phyloP scores from a whole-genome alignment of 2,329 filamentous ascomycete genomes.

The Aspergillus candidus region DNA sequence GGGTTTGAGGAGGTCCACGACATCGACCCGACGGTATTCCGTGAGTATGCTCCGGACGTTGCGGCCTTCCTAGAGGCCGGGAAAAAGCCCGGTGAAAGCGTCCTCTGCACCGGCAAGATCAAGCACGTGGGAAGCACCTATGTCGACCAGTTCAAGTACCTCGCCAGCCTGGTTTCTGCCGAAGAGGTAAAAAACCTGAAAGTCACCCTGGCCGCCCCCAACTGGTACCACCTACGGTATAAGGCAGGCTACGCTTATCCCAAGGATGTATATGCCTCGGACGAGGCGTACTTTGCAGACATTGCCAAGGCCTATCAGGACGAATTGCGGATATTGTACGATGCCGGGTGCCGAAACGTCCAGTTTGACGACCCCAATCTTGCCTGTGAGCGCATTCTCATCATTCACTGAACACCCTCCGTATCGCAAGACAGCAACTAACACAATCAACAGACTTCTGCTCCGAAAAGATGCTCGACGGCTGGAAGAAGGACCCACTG shows the following conservation, averaged over 20 bases:
- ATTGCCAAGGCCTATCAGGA: slow-evolving; percentile 60
- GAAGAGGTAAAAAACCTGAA: slow-evolving; percentile 61
- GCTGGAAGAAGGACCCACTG: slow-evolving; percentile 61
- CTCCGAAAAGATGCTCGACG: slow-evolving; percentile 63
- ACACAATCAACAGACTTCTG: slow-evolving; percentile 57
- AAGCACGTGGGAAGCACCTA: slow-evolving; percentile 53
- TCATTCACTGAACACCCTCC: neutral
- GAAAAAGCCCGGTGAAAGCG: slow-evolving; percentile 51
- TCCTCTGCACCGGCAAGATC: slow-evolving; percentile 54
- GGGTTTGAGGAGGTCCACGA: slow-evolving; percentile 50
- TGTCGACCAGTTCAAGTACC: slow-evolving; percentile 53
- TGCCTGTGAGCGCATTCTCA: slow-evolving; percentile 48
- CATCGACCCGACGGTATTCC: slow-evolving; percentile 48
- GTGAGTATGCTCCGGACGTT: slow-evolving; percentile 55
- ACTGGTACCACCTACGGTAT: slow-evolving; percentile 64
- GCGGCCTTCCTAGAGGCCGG: slow-evolving; percentile 56
- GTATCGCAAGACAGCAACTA: slow-evolving; percentile 19
- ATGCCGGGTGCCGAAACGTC: slow-evolving; percentile 59
- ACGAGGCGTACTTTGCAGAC: slow-evolving; percentile 59
- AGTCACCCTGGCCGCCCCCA: slow-evolving; percentile 61
- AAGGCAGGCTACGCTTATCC: slow-evolving; percentile 52
- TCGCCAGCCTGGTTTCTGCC: slow-evolving; percentile 54
- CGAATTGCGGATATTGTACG: slow-evolving; percentile 57
- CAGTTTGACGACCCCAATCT: slow-evolving; percentile 64
- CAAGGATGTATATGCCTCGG: slow-evolving; percentile 50